These are phyloP conservation scores for Dictyophora rubrovolvata DNA, from an alignment of 768 basidiomycete genomes.

Conservation along the genomic window DNA sequence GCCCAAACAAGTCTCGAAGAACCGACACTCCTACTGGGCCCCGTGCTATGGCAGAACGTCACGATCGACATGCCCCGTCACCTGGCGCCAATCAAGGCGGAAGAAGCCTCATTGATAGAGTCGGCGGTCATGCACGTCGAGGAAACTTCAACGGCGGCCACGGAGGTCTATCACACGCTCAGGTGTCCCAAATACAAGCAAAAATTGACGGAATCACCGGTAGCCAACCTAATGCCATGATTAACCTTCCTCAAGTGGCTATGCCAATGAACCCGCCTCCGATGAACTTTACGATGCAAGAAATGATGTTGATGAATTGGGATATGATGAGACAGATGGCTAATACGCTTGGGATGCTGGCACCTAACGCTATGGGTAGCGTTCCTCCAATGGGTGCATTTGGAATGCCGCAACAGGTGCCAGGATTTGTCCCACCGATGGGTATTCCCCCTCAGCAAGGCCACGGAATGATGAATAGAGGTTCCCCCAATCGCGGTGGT, in stretches of 20 bases:
- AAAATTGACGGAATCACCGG: conserved; percentile 67
- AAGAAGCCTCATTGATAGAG: conserved; percentile 70
- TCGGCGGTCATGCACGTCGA: conserved; percentile 43
- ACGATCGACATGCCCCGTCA: conserved; percentile 11
- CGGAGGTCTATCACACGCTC: conserved; percentile 30
- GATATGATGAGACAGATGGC: conserved; percentile 92
- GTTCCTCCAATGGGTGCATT: conserved; percentile 37
- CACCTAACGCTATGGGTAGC: conserved; percentile 24
- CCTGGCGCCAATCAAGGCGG: conserved; percentile 20
- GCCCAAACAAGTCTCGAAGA: conserved; percentile 55
- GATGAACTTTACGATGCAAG: conserved; percentile 49
- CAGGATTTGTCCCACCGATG: conserved; percentile 37
- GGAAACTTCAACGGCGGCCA: conserved; percentile 7
- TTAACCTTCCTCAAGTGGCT: conserved; percentile 9
- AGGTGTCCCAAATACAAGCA: conserved; percentile 45
- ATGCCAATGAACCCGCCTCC: conserved; percentile 5
- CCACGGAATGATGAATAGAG: not conserved
- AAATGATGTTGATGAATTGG: conserved; percentile 89
- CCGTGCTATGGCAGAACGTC: conserved; percentile 55
- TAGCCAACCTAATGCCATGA: conserved; percentile 4
- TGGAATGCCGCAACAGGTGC: conserved; percentile 52
- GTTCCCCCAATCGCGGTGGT: conserved; percentile 10
- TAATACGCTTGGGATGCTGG: conserved; percentile 68
- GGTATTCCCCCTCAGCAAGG: conserved; percentile 27
- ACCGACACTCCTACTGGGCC: conserved; percentile 63